phyloP scores from a whole-genome alignment of 2,329 filamentous ascomycete species.

The Neofusicoccum cordaticola region DNA sequence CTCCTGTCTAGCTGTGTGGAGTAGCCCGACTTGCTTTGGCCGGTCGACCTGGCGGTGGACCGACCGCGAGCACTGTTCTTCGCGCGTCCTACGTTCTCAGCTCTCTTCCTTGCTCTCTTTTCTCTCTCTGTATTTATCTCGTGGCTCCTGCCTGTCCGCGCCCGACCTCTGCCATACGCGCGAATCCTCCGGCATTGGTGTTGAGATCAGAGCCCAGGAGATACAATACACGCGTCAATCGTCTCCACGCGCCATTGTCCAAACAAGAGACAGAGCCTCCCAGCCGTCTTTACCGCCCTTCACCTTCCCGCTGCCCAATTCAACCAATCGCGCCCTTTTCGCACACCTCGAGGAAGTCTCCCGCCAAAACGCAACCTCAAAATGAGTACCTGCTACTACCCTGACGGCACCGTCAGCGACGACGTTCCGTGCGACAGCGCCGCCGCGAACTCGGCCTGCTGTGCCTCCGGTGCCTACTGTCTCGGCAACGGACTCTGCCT shows the following conservation, averaged over 20 bases:
- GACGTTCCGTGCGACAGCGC: slow-evolving; percentile 10
- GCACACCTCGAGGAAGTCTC: not conserved
- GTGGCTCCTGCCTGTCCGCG: too few relatives aligned
- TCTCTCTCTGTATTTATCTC: too few relatives aligned
- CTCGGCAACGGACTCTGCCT: slow-evolving; percentile 16
- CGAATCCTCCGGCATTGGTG: too few relatives aligned
- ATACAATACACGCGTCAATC: too few relatives aligned
- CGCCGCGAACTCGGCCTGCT: not conserved
- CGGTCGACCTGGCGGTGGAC: not conserved
- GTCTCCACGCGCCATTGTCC: too few relatives aligned
- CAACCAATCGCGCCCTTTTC: too few relatives aligned
- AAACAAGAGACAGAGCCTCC: too few relatives aligned
- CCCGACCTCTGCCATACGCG: too few relatives aligned
- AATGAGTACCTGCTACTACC: slow-evolving; percentile 4
- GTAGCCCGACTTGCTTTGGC: not conserved
- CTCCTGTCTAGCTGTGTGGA: not conserved
- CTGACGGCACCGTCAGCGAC: not conserved
- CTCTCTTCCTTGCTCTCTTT: not conserved
- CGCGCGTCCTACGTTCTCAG: not conserved
- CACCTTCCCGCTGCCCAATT: too few relatives aligned
- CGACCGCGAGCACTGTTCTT: too few relatives aligned
- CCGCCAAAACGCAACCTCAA: not conserved
- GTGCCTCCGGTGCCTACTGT: slow-evolving; percentile 4
- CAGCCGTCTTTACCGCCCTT: too few relatives aligned
- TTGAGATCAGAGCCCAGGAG: too few relatives aligned